Evolutionary conservation across 2,329 filamentous ascomycete species (phyloP).

Genomic region (Fusarium goolgardi): DNA sequence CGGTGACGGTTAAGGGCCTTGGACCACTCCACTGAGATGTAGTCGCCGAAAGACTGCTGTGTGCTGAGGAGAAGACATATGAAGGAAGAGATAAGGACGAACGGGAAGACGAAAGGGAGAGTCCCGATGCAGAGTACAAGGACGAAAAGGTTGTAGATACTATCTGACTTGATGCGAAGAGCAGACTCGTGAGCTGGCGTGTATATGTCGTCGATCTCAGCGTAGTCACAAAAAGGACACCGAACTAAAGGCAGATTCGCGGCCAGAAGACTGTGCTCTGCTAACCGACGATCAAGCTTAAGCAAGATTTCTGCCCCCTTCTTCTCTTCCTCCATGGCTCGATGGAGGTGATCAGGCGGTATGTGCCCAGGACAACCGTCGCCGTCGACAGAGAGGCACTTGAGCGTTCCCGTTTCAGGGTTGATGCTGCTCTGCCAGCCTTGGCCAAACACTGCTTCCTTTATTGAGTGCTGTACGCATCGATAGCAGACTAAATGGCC

Average conservation of each 20-base stretch:
- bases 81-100: conserved; percentile 61
- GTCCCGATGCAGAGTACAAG: conserved; percentile 65
- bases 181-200: conserved; percentile 65
- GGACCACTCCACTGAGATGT: conserved; percentile 61
- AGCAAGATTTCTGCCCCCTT: conserved; percentile 77
- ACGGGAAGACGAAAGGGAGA: conserved; percentile 66
- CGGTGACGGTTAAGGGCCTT: conserved; percentile 74
- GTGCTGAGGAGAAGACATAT: conserved; percentile 59
- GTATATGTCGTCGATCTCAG: conserved; percentile 85
- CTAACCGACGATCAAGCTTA: conserved; percentile 82
- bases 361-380: conserved; percentile 81
- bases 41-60: conserved; percentile 56
- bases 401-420: conserved; percentile 76
- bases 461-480: conserved; percentile 84
- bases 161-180: conserved; percentile 67
- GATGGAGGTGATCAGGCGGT: conserved; percentile 73
- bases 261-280: conserved; percentile 78
- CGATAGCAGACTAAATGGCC: conserved; percentile 82
- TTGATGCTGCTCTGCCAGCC: conserved; percentile 88
- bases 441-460: conserved; percentile 92
- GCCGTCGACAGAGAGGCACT: conserved; percentile 81
- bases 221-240: conserved; percentile 93
- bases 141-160: conserved; percentile 61
- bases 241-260: conserved; percentile 80
- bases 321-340: conserved; percentile 76